These are phyloP conservation scores for Paramyrothecium sp. DNA, from an alignment of 2,329 filamentous ascomycete species.

Conservation along the genomic window DNA sequence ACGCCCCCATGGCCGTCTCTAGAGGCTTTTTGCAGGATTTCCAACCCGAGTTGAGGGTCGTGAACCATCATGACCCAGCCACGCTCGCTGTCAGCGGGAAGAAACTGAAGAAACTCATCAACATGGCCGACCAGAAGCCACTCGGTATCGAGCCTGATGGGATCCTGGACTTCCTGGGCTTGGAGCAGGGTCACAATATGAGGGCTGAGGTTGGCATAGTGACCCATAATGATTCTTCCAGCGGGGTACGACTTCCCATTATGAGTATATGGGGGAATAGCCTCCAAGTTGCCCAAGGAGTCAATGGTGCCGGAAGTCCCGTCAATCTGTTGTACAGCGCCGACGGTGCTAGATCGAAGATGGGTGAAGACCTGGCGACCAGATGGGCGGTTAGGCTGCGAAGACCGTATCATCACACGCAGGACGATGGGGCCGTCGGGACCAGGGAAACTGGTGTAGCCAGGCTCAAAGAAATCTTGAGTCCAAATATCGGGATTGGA, in stretches of 20 bases:
- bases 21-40: slow-evolving; percentile 12
- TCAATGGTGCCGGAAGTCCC: not conserved
- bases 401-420: slow-evolving; percentile 24
- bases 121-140: slow-evolving; percentile 24
- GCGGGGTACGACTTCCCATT: slow-evolving; percentile 16
- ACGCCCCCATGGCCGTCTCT: slow-evolving; percentile 12
- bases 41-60: slow-evolving; percentile 16
- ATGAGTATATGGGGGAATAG: slow-evolving; percentile 29
- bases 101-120: slow-evolving; percentile 26
- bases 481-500: slow-evolving; percentile 30
- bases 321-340: slow-evolving; percentile 12
- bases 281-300: slow-evolving; percentile 31
- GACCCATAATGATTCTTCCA: slow-evolving; percentile 17
- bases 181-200: slow-evolving; percentile 24
- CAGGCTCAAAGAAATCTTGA: slow-evolving; percentile 38
- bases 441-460: slow-evolving; percentile 36
- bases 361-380: not conserved
- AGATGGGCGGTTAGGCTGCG: slow-evolving; percentile 8
- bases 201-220: slow-evolving; percentile 4
- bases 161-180: slow-evolving; percentile 32
- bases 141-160: slow-evolving; percentile 27
- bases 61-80: slow-evolving; percentile 21
- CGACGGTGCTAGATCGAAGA: not conserved
- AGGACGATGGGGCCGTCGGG: slow-evolving; percentile 26
- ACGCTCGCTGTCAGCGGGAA: slow-evolving; percentile 17